Base-by-base conservation (phyloP, 495 filamentous ascomycete species). In the Halenospora varia region DNA sequence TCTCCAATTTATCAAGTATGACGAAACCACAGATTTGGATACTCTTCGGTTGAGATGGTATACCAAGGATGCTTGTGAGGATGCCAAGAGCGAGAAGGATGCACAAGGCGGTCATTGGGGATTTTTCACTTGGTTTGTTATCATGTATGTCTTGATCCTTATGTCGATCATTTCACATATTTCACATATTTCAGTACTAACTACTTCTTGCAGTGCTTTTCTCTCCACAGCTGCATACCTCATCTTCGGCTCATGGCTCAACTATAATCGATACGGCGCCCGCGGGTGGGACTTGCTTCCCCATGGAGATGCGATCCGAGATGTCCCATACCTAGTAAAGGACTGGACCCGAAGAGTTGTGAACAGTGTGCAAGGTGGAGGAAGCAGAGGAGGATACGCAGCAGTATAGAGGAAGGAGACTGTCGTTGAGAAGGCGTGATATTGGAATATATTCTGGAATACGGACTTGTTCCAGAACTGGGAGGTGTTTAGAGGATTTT, bases 221-320 rank as follows among this genome's bases (percentile, higher is more conserved):
- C 80, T 97, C 47, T 82, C 80, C 46, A 82, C 84, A 17, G 92
- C 94, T 15, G 75, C 95, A 19, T 98, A 98, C 72, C 85, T 98
- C 61, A 96, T 98, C 70, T 97, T 97, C 66, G 92, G 92, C 66
- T 95, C 92, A 20, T 98, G 94, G 94, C 85, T 97, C 62, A 97
- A 97, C 76, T 97, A 97, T 79, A 97, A 90, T 77, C 90, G 92
- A 56, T 95, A 96, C 69, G 92, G 92, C 23, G 91, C 91, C 44
- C 81, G 94, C 19, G 94, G 94, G 54, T 97, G 92, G 94, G 94
- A 97, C 62, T 80, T 97, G 11, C 80, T 97, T 10, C 94, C 94
- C 0, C 95, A 97, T 69, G 85, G 88, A 54, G 94, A 98, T 70
- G 88, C 89, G 11, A 86, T 98, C 64, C 83, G 92, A 51, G 94